These are phyloP conservation scores for Polytrichum commune DNA, from an alignment of 225 moss, liverwort and hornwort genomes.

Conservation along the genomic window DNA sequence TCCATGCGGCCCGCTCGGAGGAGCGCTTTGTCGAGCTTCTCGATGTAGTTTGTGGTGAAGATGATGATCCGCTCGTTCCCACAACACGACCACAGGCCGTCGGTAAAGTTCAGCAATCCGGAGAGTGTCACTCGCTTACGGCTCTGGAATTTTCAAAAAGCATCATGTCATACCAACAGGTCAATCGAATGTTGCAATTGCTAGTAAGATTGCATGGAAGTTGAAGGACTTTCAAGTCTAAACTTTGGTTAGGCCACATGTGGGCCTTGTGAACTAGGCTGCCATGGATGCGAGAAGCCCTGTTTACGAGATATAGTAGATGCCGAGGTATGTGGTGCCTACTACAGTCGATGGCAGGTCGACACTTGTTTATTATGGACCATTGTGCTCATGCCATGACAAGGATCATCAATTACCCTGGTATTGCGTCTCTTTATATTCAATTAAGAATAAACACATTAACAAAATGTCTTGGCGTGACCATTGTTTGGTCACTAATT, in stretches of 20 bases:
- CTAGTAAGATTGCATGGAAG: not conserved
- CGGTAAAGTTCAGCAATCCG: conserved; percentile 48
- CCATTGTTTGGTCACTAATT: no score
- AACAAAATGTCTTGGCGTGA: no score
- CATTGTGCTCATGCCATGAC: no score
- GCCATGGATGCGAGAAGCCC: no score
- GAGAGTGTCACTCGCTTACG: conserved; percentile 41
- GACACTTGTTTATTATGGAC: no score
- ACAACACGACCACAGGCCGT: conserved; percentile 52
- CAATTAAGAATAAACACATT: no score
- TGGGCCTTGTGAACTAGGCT: not conserved
- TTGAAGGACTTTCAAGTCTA: not conserved
- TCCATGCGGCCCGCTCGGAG: conserved; percentile 51
- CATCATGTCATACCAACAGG: not conserved
- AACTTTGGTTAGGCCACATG: not conserved
- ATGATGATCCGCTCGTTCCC: conserved; percentile 48
- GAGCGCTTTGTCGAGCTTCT: conserved; percentile 48
- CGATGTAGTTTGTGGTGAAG: conserved; percentile 46
- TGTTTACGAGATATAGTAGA: not conserved
- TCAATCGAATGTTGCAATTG: not conserved
- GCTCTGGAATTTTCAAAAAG: not conserved
- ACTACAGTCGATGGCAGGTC: no score
- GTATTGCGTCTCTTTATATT: no score
- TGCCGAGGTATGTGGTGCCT: no score
- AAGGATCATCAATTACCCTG: no score